Evolutionary conservation across 352 stramenopile genomes (phyloP), one percentile per base, ranked within the genome.

Genomic region (Elongisporangium senticosum): DNA sequence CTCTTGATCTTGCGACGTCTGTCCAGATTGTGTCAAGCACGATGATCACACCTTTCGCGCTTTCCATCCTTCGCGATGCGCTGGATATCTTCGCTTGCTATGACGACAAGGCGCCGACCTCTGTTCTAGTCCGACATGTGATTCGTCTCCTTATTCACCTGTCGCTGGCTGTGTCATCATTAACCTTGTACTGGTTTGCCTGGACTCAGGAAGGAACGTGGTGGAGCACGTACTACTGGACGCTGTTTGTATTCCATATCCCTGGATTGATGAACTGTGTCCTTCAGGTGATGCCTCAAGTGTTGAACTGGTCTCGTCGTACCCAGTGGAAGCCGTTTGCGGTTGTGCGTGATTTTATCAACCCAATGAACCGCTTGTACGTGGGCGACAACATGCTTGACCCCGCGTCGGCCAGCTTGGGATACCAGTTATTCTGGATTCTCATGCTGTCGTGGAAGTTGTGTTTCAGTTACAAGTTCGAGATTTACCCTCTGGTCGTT

Each of bases 381-480:
- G 90, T 98, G 20, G 95, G 90, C 39, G 98, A 99, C 67, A 97
- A 98, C 62, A 90, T 98, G 14, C 76, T 98, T 53, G 95, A 98
- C 68, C 96, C 94, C 5, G 89, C 94, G 40, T 89, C 79, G 4
- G 83, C 90, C 62, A 96, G 90, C 56, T 51, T 91, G 5, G 82
- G 75, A 7, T 99, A 99, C 69, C 81, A 98, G 53, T 77, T 98
- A 49, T 99, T 98, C 59, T 99, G 96, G 96, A 56, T 79, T 5
- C 96, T 90, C 11, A 84, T 98, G 63, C 77, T 99, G 21, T 71
- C 77, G 23, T 99, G 92, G 93, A 99, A 99, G 71, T 64, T 99
- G 6, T 97, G 93, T 65, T 99, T 99, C 70, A 98, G 93, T 56
- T 99, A 99, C 77, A 89, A 98, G 64, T 99, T 99, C 69, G 95